Evolutionary conservation across 1,284 basidiomycete genomes (phyloP).

Genomic region (Papiliotrema nemorosa): DNA sequence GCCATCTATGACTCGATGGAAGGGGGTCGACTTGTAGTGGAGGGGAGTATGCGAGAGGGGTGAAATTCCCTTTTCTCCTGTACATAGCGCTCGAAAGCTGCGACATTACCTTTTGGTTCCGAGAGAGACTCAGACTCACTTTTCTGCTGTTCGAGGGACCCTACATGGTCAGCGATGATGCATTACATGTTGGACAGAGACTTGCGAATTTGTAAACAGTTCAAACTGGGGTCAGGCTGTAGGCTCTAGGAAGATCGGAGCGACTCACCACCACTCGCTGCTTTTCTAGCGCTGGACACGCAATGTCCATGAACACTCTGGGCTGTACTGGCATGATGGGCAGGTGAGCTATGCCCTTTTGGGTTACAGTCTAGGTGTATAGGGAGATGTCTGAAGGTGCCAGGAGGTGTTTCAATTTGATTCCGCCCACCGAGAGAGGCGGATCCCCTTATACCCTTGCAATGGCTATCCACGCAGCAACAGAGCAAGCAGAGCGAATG

Average conservation of each 20-base stretch:
- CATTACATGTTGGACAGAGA: not conserved
- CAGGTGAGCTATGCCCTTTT: too few relatives aligned
- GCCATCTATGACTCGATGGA: constrained; percentile 74
- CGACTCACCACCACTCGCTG: constrained; percentile 56
- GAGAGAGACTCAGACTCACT: constrained; percentile 54
- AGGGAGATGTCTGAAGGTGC: too few relatives aligned
- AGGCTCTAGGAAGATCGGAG: not conserved
- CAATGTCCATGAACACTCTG: constrained; percentile 68
- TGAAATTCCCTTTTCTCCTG: constrained; percentile 76
- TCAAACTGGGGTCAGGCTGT: constrained; percentile 59
- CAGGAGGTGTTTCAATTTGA: too few relatives aligned
- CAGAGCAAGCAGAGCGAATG: too few relatives aligned
- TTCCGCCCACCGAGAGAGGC: too few relatives aligned
- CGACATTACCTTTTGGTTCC: constrained; percentile 3
- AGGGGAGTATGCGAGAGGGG: constrained; percentile 62
- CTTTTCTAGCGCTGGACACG: constrained; percentile 52
- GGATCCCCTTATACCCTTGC: too few relatives aligned
- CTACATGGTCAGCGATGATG: constrained; percentile 24
- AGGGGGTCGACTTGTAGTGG: constrained; percentile 73
- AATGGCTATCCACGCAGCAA: too few relatives aligned
- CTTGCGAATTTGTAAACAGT: constrained; percentile 59
- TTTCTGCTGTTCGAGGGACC: constrained; percentile 79
- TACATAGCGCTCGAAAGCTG: constrained; percentile 83
- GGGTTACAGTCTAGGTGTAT: too few relatives aligned
- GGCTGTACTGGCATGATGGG: constrained; percentile 36